Evolutionary conservation across 2,329 filamentous ascomycete species (phyloP).

Genomic region (Lecanicillium sp.): DNA sequence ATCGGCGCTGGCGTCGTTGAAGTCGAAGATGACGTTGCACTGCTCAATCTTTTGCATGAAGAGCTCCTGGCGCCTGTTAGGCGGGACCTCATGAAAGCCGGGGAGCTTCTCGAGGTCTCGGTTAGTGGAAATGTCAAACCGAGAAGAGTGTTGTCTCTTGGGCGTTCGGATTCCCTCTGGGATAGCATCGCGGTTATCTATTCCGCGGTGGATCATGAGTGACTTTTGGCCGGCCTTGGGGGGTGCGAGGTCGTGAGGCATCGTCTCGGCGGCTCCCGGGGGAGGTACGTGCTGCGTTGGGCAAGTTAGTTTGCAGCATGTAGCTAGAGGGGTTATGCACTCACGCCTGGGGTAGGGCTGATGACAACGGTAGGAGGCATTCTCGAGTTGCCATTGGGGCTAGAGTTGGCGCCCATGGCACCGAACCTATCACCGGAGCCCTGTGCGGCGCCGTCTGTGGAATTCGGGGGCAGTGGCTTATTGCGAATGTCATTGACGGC

Average conservation of each 20-base stretch:
- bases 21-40: slow-evolving; percentile 99
- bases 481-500: slow-evolving; percentile 79
- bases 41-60: slow-evolving; percentile 99
- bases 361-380: slow-evolving; percentile 86
- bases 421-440: slow-evolving; percentile 38
- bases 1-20: slow-evolving; percentile 94
- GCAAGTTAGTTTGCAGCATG: not conserved
- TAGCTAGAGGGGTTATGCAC: slow-evolving; percentile 24
- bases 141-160: slow-evolving; percentile 92
- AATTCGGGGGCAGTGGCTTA: slow-evolving; percentile 65
- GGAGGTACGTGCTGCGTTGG: slow-evolving; percentile 74
- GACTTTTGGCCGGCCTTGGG: slow-evolving; percentile 90
- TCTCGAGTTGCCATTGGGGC: slow-evolving; percentile 32
- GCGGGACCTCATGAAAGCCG: slow-evolving; percentile 95
- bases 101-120: slow-evolving; percentile 95
- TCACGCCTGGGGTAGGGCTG: slow-evolving; percentile 86
- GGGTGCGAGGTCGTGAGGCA: slow-evolving; percentile 94
- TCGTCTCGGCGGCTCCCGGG: slow-evolving; percentile 90
- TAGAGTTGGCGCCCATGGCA: slow-evolving; percentile 27
- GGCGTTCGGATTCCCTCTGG: slow-evolving; percentile 92
- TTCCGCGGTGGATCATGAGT: slow-evolving; percentile 72
- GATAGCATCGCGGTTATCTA: slow-evolving; percentile 84
- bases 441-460: slow-evolving; percentile 31
- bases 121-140: slow-evolving; percentile 96
- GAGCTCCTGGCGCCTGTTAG: slow-evolving; percentile 87